Evolutionary conservation across 352 stramenopile genomes (phyloP), one percentile per base, ranked within the genome.

Genomic region (Hyaloperonospora arabidopsidis): DNA sequence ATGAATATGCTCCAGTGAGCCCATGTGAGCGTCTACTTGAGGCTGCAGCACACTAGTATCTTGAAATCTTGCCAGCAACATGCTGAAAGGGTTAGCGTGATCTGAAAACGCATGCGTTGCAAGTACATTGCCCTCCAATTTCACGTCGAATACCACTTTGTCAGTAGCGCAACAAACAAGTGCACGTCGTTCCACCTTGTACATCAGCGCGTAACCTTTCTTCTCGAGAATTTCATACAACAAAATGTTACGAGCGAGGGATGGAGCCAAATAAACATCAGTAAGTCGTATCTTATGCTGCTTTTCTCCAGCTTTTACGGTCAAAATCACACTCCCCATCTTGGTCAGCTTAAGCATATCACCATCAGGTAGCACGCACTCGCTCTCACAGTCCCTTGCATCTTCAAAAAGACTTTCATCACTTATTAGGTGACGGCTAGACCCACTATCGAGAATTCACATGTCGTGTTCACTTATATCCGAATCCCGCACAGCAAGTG

Each of bases 391-490:
- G 7, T 7, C 3, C 25, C 25, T 29, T 29, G 25, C 7, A 29
- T 29, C 25, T 29, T 29, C 19, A 44, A 48, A 1, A 12, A 48
- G 28, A 10, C 18, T 54, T 21, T 14, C 46, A 41, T 46, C 45
- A 14, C 49, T 60, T 13, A 50, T 29, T 13, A 60, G 19, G 18
- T 60, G 46, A 6, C 38, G 25, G 38, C 45, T 54, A 4, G 46
- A 38, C 8, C 45, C 54, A 21, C 45, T 54, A 39, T 46, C 54
- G 4, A 60, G 38, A 15, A 59, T 54, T 45, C 39, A 51, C 13
- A 19, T 34, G 21, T 28, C 41, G 2, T n/a, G 18, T 17, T 14
- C 10, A 28, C 8, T 48, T 17, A 5, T 28, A 18, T 22, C 7
- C 10, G 7, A n/a, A n/a, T 34, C 23, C 14, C 41, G 12, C 7